Evolutionary conservation across 495 filamentous ascomycete genomes (phyloP).

Genomic region (Sporormia fimetaria): DNA sequence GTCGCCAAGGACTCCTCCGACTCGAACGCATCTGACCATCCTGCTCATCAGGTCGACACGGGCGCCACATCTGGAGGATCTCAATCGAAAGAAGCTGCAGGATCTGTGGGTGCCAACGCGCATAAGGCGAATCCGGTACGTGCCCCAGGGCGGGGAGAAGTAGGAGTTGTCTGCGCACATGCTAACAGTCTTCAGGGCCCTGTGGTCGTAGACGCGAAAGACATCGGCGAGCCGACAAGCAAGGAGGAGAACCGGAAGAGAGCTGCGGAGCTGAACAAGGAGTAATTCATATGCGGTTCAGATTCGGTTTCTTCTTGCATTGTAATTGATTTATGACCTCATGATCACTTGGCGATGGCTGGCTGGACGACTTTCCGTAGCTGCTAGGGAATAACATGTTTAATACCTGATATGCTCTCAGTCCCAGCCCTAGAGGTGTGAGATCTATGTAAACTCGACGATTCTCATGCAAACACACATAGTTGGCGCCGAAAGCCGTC

Average conservation of each 20-base stretch:
- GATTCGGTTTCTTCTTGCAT: too few relatives aligned
- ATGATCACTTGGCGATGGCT: too few relatives aligned
- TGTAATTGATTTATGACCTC: too few relatives aligned
- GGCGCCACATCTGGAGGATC: slow-evolving; percentile 14
- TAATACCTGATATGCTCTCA: too few relatives aligned
- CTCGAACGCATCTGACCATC: slow-evolving; percentile 25
- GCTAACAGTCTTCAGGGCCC: slow-evolving; percentile 23
- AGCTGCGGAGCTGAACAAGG: slow-evolving; percentile 36
- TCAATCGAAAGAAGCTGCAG: slow-evolving; percentile 2
- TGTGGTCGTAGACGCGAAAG: slow-evolving; percentile 30
- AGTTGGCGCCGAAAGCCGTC: too few relatives aligned
- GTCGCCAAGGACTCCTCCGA: slow-evolving; percentile 30
- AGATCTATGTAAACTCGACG: too few relatives aligned
- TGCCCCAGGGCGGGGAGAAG: background rate
- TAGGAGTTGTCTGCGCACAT: background rate
- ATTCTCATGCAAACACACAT: too few relatives aligned
- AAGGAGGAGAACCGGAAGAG: slow-evolving; percentile 35
- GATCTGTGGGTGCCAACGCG: slow-evolving; percentile 5
- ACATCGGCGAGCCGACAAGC: slow-evolving; percentile 44
- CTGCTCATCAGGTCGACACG: slow-evolving; percentile 22
- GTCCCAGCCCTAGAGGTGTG: too few relatives aligned
- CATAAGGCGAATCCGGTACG: slow-evolving; percentile 29
- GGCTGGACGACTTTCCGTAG: too few relatives aligned
- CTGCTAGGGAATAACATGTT: too few relatives aligned
- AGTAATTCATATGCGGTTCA: too few relatives aligned